phyloP scores from a whole-genome alignment of 2,329 filamentous ascomycete genomes.

The Harringtonia lauricola region DNA sequence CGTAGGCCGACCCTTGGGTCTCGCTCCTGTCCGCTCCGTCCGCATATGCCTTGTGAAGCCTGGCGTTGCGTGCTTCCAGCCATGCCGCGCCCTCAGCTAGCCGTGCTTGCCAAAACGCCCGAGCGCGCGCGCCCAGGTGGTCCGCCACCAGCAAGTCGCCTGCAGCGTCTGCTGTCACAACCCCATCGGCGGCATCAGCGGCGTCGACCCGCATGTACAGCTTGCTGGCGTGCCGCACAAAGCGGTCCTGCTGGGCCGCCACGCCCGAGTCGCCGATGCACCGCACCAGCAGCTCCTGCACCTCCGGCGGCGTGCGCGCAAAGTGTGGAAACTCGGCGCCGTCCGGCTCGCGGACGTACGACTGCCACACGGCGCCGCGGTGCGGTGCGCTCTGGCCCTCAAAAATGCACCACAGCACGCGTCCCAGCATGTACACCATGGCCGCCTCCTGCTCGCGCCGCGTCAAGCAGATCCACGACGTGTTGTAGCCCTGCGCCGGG shows the following conservation, averaged over 20 bases:
- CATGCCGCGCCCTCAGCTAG: constrained; percentile 3
- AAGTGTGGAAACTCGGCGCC: constrained; percentile 45
- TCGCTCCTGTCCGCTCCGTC: background rate
- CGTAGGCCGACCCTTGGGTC: background rate
- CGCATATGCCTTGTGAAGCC: background rate
- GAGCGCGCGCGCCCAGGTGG: background rate
- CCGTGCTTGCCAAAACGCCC: constrained; percentile 1
- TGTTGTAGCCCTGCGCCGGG: constrained; percentile 39
- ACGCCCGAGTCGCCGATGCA: constrained; percentile 7
- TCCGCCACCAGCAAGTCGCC: constrained; percentile 3
- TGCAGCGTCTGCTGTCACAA: background rate
- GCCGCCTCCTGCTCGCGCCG: constrained; percentile 42
- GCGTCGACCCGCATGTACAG: constrained; percentile 9
- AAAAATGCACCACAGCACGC: constrained; percentile 51
- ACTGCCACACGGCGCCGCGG: constrained; percentile 45
- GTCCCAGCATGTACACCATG: constrained; percentile 52
- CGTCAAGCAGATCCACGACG: constrained; percentile 43
- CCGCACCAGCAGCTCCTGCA: constrained; percentile 8
- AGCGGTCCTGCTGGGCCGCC: constrained; percentile 7
- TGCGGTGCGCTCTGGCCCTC: constrained; percentile 49
- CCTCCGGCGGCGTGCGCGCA: constrained; percentile 9
- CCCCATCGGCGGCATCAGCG: background rate
- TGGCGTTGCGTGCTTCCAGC: constrained; percentile 2
- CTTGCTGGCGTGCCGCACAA: constrained; percentile 8
- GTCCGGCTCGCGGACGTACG: constrained; percentile 41